phyloP scores from a whole-genome alignment of 1,284 basidiomycete species.

The Apiotrichum sp. region DNA sequence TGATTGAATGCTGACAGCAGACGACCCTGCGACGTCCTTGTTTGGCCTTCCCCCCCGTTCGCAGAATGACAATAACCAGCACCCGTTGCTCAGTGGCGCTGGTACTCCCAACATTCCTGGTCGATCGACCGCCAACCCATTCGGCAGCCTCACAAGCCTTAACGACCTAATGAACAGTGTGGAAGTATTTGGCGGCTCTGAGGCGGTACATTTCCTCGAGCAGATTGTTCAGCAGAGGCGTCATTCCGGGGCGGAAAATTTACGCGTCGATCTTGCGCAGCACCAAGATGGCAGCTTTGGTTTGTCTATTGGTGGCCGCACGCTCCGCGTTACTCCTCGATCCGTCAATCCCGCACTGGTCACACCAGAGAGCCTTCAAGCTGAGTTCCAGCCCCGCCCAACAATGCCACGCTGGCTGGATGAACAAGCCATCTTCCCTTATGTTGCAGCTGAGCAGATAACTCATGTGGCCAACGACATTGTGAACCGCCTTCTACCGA shows the following conservation, averaged over 20 bases:
- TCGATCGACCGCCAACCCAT: slow-evolving; percentile 51
- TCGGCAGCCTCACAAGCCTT: slow-evolving; percentile 47
- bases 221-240: slow-evolving; percentile 52
- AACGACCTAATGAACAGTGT: slow-evolving; percentile 69
- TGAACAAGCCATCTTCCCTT: slow-evolving; percentile 74
- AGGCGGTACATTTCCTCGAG: slow-evolving; percentile 76
- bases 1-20: neutral
- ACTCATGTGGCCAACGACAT: slow-evolving; percentile 68
- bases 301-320: slow-evolving; percentile 33
- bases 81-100: slow-evolving; percentile 64
- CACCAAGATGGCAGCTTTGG: slow-evolving; percentile 26
- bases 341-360: slow-evolving; percentile 6
- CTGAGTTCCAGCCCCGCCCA: slow-evolving; percentile 57
- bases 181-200: slow-evolving; percentile 72
- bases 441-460: slow-evolving; percentile 67
- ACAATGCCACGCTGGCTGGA: slow-evolving; percentile 89
- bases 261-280: slow-evolving; percentile 34
- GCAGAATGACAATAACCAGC: slow-evolving; percentile 58
- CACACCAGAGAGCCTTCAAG: slow-evolving; percentile 16
- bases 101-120: slow-evolving; percentile 21
- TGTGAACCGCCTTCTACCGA: slow-evolving; percentile 71
- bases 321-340: slow-evolving; percentile 47
- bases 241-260: slow-evolving; percentile 20
- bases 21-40: slow-evolving; percentile 18
- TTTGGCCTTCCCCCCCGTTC: slow-evolving; percentile 17